Evolutionary conservation across 164 flowering plant genomes (phyloP), one percentile per base, ranked within the genome.

Genomic region (Macadamia integrifolia): DNA sequence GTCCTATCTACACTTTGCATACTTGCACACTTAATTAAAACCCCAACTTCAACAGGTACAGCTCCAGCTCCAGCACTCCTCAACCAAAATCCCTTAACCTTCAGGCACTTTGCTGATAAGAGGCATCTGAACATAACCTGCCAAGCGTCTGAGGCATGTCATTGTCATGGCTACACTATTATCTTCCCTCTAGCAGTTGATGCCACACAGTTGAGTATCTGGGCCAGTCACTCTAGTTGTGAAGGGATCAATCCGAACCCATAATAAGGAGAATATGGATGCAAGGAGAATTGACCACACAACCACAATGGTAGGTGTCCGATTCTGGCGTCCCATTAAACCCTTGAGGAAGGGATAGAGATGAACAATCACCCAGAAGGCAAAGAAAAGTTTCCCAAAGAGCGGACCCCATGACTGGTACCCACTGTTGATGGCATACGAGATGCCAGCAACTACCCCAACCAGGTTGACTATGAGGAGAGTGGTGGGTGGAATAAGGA

Each of bases 291-390:
- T 71, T 18, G 78, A 65, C 80, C 80, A 78, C 9, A 74, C 78
- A 30, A 78, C 65, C 40, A 78, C 74, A 32, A 77, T 78, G 6
- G 80, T 78, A 14, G 80, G 80, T 15, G 80, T 74, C 58, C 78
- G 68, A 65, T 78, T 74, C 72, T 78, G 80, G 32, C 78, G 78
- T 6, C 80, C 80, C 78, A 78, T 66, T 61, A 75, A 44, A 63
- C 80, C 80, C 71, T 75, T 78, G 66, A 75, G 77, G 76, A 78
- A 78, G 18, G 78, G 78, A 58, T 78, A 74, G 35, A 78, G 78
- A 62, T 78, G 80, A 66, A 78, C 71, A 49, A 78, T 78, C 75
- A 75, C 80, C 80, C 78, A 78, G 65, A 78, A 75, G 32, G 78
- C 75, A 62, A 78, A 78, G 69, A 78, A 78, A 7, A 78, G 70